A percentile compares a stretch with the other conserved stretches of the same genome.
Evolutionary conservation across 2,329 filamentous ascomycete genomes (phyloP).

Genomic region (Curvularia eragrostidis): DNA sequence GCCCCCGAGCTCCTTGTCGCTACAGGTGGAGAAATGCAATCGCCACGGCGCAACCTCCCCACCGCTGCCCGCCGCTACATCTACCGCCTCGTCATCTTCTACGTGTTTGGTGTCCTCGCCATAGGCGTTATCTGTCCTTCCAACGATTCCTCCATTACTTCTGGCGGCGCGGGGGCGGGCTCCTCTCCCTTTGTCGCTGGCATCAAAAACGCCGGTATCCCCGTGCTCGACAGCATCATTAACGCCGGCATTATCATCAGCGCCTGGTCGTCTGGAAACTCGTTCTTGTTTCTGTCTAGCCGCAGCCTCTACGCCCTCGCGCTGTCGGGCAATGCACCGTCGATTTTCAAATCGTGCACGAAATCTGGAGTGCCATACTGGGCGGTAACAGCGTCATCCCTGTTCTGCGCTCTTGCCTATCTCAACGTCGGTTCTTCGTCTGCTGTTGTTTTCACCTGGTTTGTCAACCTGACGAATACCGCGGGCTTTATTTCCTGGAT

Average conservation of each 20-base stretch:
- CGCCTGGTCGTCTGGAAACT: slow-evolving; percentile 65
- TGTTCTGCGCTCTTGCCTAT: slow-evolving; percentile 58
- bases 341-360: slow-evolving; percentile 65
- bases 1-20: slow-evolving; percentile 51
- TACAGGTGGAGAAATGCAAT: slow-evolving; percentile 65
- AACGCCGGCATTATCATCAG: slow-evolving; percentile 73
- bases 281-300: slow-evolving; percentile 60
- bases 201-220: slow-evolving; percentile 59
- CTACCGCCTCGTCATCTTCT: slow-evolving; percentile 68
- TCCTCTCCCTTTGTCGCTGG: slow-evolving; percentile 60
- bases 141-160: slow-evolving; percentile 57
- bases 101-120: slow-evolving; percentile 63
- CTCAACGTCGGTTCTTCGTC: slow-evolving; percentile 55
- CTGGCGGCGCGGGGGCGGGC: slow-evolving; percentile 61
- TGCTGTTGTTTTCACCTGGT: slow-evolving; percentile 68
- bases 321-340: slow-evolving; percentile 70
- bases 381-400: slow-evolving; percentile 53
- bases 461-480: slow-evolving; percentile 71
- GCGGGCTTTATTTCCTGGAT: slow-evolving; percentile 63
- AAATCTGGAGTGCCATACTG: slow-evolving; percentile 64
- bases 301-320: slow-evolving; percentile 63
- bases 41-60: slow-evolving; percentile 65
- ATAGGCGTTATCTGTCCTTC: slow-evolving; percentile 67
- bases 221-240: slow-evolving; percentile 68
- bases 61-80: slow-evolving; percentile 66